These are phyloP conservation scores for Ramularia endophylla DNA, from an alignment of 2,329 filamentous ascomycete genomes.

Conservation along the genomic window DNA sequence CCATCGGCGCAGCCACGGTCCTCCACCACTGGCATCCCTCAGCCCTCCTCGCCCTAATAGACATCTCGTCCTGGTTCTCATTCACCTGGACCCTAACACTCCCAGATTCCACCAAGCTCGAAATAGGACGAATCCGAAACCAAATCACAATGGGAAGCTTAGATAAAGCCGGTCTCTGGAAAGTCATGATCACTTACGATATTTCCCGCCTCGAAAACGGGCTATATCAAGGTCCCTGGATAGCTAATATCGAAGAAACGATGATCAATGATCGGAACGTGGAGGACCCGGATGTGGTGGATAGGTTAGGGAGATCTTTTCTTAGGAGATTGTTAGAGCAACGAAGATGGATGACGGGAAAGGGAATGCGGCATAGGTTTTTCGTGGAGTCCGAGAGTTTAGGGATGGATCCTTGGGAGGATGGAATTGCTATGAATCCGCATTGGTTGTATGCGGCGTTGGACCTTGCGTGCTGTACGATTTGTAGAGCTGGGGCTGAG, in stretches of 20 bases:
- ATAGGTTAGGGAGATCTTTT: slow-evolving; percentile 5
- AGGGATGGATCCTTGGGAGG: slow-evolving; percentile 14
- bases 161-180: slow-evolving; percentile 5
- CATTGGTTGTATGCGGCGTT: slow-evolving; percentile 18
- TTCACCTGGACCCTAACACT: slow-evolving; percentile 17
- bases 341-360: slow-evolving; percentile 15
- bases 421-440: slow-evolving; percentile 18
- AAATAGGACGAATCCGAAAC: slow-evolving; percentile 19
- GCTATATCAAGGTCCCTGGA: slow-evolving; percentile 8
- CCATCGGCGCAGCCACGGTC: slow-evolving; percentile 16
- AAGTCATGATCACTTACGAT: slow-evolving; percentile 14
- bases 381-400: slow-evolving; percentile 15
- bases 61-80: slow-evolving; percentile 17
- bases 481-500: slow-evolving; percentile 3
- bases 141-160: slow-evolving; percentile 16
- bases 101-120: slow-evolving; percentile 9
- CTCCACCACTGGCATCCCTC: slow-evolving; percentile 18
- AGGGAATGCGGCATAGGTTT: slow-evolving; percentile 13
- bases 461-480: slow-evolving; percentile 12
- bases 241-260: slow-evolving; percentile 12
- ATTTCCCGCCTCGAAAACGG: slow-evolving; percentile 1
- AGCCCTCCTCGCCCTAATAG: slow-evolving; percentile 15
- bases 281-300: slow-evolving; percentile 11
- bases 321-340: slow-evolving; percentile 7
- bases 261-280: slow-evolving; percentile 24